Evolutionary conservation across 441 rosid genomes (phyloP).

Genomic region (Populus tomentosa): DNA sequence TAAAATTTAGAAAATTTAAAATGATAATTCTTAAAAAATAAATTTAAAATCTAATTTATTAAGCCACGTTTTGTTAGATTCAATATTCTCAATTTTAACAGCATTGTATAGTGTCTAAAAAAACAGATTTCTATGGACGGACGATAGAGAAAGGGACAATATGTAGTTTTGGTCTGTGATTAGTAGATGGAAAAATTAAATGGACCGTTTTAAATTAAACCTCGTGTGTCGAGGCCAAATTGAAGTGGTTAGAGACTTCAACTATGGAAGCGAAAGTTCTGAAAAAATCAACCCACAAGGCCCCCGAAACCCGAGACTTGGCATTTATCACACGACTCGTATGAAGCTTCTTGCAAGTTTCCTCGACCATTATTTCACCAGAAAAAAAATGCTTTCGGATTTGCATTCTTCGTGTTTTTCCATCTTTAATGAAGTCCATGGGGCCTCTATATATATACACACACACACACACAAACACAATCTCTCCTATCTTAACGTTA

Average conservation of each 20-base stretch:
- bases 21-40: no score
- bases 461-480: no score
- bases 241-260: background rate
- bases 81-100: no score
- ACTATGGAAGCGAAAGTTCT: background rate
- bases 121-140: no score
- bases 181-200: background rate
- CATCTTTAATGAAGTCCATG: background rate
- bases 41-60: no score
- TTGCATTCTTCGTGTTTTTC: background rate
- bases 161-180: no score
- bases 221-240: background rate
- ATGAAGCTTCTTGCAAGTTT: constrained; percentile 1
- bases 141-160: no score
- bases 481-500: background rate
- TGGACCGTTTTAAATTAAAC: background rate
- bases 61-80: no score
- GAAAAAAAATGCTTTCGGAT: background rate
- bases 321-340: background rate
- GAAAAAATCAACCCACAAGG: background rate
- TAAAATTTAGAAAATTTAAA: no score
- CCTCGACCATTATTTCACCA: background rate
- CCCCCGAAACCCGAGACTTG: background rate
- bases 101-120: no score
- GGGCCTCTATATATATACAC: background rate